Evolutionary conservation across 2,329 filamentous ascomycete genomes (phyloP).

Genomic region (Sarocladium strictum): DNA sequence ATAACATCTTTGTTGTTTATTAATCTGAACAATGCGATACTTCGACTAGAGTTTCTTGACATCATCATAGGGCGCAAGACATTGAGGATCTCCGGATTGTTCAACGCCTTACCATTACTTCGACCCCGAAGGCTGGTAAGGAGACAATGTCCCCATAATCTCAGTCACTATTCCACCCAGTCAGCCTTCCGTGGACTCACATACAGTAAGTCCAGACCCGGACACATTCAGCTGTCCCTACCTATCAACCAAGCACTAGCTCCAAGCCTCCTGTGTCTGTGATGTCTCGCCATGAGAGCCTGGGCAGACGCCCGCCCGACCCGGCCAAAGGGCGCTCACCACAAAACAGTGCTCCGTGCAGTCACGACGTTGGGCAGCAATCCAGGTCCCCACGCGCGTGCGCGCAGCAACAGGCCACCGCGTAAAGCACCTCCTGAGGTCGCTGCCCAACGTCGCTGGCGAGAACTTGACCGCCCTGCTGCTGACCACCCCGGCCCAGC

Average conservation of each 20-base stretch:
- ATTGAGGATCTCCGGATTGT: too few relatives aligned
- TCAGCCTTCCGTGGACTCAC: background rate
- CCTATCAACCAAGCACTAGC: background rate
- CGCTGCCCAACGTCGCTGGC: conserved; percentile 7
- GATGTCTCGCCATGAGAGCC: background rate
- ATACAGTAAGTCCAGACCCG: background rate
- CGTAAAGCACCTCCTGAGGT: conserved; percentile 1
- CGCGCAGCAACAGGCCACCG: background rate
- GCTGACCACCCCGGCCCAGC: background rate
- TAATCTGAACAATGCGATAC: too few relatives aligned
- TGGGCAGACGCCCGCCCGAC: too few relatives aligned
- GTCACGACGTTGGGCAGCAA: conserved; percentile 5
- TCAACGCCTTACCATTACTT: too few relatives aligned
- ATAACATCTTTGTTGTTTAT: background rate
- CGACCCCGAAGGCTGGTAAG: background rate
- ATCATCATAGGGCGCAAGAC: too few relatives aligned
- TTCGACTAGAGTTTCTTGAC: too few relatives aligned
- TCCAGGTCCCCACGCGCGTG: background rate
- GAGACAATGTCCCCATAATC: too few relatives aligned
- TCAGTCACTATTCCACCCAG: too few relatives aligned
- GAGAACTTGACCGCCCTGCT: background rate
- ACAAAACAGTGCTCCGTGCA: background rate
- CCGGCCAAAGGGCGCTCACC: too few relatives aligned
- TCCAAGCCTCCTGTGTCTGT: conserved; percentile 4
- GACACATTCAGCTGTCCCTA: background rate